Base-by-base conservation (phyloP, 2,329 filamentous ascomycete species). In the Colletotrichum lentis region DNA sequence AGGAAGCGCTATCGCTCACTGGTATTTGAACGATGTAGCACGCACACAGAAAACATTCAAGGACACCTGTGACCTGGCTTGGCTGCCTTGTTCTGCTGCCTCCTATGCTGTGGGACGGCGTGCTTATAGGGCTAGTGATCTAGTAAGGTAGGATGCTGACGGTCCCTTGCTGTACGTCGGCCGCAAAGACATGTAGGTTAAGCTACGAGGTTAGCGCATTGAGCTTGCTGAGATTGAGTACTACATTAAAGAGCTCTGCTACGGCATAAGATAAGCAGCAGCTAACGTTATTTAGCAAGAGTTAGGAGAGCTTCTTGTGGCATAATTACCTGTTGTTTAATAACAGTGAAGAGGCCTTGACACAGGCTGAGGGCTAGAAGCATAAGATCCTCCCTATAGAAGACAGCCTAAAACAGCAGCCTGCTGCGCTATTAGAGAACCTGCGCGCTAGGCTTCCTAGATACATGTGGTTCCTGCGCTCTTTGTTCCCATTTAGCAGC, bases 111-210 rank as follows among this genome's bases (percentile, higher is more conserved):
- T 12, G 3, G 41, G 41, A 14, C 73, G 71, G 18, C 74, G 77
- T 1, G 70, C 83, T 20, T 83, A 82, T 72, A 78, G 77, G 50
- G 82, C 81, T 0, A 81, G 82, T 35, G 82, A 84, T 69, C 74
- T 83, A 12, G 81, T 75, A 7, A 50, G 46, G 37, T 31, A 50
- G 8, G 22, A 52, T n/a, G 8, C 43, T 0, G 64, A 73, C n/a
- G 71, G 71, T 3, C 67, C 31, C 2, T 18, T 73, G 3, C 53
- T 58, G 35, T 76, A 74, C 43, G 57, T 76, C 5, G 73, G 73
- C 2, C 73, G 76, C 16, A 72, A 73, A 5, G 76, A 77, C n/a
- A 39, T 46, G 1, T 74, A 77, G 20, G 69, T 77, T 57, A 77
- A 77, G 64, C 66, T 77, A 16, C 71, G 74, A 27, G 75, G 75